Evolutionary conservation across 352 stramenopile genomes (phyloP).

Genomic region (Phytophthora brassicae): DNA sequence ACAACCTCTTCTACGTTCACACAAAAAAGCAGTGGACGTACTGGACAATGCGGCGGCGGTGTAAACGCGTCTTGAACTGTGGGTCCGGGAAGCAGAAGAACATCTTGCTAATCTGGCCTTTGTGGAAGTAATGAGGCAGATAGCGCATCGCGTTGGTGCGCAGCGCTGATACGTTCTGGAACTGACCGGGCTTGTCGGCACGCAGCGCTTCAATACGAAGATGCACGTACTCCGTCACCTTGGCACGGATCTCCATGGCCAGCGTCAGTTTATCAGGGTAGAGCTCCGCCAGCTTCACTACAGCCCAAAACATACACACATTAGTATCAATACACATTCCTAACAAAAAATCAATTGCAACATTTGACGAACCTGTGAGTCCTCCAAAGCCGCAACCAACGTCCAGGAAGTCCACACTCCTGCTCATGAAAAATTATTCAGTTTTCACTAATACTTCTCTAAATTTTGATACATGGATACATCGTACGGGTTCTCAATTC

Average conservation of each 20-base stretch:
- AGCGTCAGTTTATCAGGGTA: constrained; percentile 95
- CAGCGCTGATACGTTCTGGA: constrained; percentile 96
- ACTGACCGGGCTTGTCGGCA: constrained; percentile 74
- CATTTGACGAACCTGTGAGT: constrained; percentile 75
- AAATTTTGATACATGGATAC: too few relatives aligned
- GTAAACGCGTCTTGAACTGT: constrained; percentile 99
- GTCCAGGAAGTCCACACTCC: constrained; percentile 93
- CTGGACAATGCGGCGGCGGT: constrained; percentile 92
- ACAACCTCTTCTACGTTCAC: background rate
- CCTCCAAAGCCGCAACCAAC: constrained; percentile 98
- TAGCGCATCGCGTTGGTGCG: constrained; percentile 97
- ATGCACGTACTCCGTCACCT: constrained; percentile 93
- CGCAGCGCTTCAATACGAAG: constrained; percentile 90
- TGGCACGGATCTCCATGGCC: constrained; percentile 97
- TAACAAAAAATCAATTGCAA: background rate
- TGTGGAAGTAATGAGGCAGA: constrained; percentile 82
- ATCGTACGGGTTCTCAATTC: constrained; percentile 71
- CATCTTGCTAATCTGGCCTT: constrained; percentile 93
- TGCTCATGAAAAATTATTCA: constrained; percentile 20
- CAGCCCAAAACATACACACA: constrained; percentile 1
- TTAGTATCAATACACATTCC: background rate
- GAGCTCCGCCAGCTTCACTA: constrained; percentile 88
- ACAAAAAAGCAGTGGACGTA: constrained; percentile 56
- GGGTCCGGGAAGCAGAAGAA: constrained; percentile 99
- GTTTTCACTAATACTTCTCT: constrained; percentile 17